Evolutionary conservation across 495 filamentous ascomycete species (phyloP), one percentile per base, ranked within the genome.

Genomic region (Penicillium paradoxum): DNA sequence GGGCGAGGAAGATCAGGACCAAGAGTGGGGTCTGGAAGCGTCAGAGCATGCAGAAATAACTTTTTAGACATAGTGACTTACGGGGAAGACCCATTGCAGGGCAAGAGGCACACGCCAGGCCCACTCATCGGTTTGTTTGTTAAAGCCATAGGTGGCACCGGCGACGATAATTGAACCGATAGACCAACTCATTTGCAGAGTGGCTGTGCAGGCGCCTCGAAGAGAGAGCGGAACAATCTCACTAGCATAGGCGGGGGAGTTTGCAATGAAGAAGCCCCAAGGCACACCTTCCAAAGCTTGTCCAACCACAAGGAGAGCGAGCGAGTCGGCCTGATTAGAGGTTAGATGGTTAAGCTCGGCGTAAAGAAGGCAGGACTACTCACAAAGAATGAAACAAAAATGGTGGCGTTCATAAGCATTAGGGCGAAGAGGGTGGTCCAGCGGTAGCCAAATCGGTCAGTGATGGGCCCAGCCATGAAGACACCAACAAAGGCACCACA

Each of bases 71-170:
- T 6, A 6, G 1, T 18, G 15, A 55, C 62, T 56, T 15, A 65
- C 62, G n/a, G 86, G 86, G 79, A 86, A 90, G 69, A 90, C 82
- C 86, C 87, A 90, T 67, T 90, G 86, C 6, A 88, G 68, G 9
- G 82, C 82, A 56, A 85, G 84, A 6, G 82, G 81, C 1, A 80
- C 70, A 25, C 79, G 69, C 68, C 83, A 84, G 7, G 77, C 69
- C 77, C 79, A 83, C 49, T 82, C 58, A 51, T 79, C 76, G 1
- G 58, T 33, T 1, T 76, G 66, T 19, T 66, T 69, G 41, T 82
- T 64, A 71, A 80, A 79, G 47, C 72, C 72, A 57, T 80, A 82
- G 53, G 87, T 80, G 37, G 85, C 83, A 15, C 77, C 85, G 50
- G 82, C 81, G 9, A 80, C 83, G 52, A 90, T 85, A 39, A 85